Percentiles rank a stretch among this genome's conserved stretches.
Conservation (phyloP, 2,329 filamentous ascomycete genomes). For the Tolypocladium paradoxum region DNA sequence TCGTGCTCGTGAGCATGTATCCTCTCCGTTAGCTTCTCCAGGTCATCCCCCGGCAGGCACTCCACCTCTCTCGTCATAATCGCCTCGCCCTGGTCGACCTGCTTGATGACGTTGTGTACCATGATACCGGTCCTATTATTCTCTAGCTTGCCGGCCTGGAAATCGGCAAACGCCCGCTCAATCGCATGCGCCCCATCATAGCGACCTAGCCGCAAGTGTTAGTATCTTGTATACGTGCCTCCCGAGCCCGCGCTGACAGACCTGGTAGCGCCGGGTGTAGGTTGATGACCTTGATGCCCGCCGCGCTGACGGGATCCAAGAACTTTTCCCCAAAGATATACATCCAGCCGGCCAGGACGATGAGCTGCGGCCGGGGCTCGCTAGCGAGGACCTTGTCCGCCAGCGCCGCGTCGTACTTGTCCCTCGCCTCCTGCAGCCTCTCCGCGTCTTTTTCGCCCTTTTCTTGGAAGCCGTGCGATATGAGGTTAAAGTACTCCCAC, state of each 20-base stretch:
- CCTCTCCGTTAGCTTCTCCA: conserved; percentile 57
- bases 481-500: conserved; percentile 71
- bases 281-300: conserved; percentile 64
- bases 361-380: conserved; percentile 53
- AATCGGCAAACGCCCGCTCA: conserved; percentile 65
- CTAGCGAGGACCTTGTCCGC: conserved; percentile 50
- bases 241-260: conserved; percentile 16
- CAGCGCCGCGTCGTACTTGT: conserved; percentile 65
- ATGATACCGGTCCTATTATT: conserved; percentile 63
- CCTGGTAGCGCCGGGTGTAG: conserved; percentile 66
- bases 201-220: conserved; percentile 34
- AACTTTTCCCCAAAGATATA: conserved; percentile 65
- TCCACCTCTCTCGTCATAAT: conserved; percentile 42
- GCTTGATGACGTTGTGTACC: conserved; percentile 72
- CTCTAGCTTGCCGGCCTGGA: conserved; percentile 50
- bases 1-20: conserved; percentile 71
- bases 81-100: conserved; percentile 71
- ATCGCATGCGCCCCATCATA: conserved; percentile 75
- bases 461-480: conserved; percentile 53
- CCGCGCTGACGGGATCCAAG: conserved; percentile 53
- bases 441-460: conserved; percentile 49
- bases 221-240: background rate
- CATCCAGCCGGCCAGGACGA: conserved; percentile 84
- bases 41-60: conserved; percentile 46
- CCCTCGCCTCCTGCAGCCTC: conserved; percentile 45